Conservation (phyloP, 306 rosid species). For the Citrullus colocynthis region DNA sequence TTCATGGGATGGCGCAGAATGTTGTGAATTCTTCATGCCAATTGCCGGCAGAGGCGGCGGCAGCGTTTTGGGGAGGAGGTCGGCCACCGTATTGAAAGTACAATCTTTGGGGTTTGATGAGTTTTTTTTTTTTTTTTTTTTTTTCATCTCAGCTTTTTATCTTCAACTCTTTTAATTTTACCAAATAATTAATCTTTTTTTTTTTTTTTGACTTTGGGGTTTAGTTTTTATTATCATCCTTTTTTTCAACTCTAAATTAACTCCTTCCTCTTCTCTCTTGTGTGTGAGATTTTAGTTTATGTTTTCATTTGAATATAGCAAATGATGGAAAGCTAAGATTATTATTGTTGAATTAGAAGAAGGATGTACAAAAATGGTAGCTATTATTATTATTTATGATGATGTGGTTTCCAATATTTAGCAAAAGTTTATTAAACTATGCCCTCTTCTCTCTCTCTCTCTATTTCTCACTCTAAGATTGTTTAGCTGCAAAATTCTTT, state of each 20-base stretch:
- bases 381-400: background rate
- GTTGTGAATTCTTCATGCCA: slow-evolving; percentile 56
- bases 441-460: background rate
- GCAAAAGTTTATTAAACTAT: background rate
- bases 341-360: background rate
- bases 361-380: background rate
- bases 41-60: slow-evolving; percentile 47
- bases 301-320: background rate
- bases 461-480: background rate
- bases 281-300: background rate
- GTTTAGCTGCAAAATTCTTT: too few species aligned
- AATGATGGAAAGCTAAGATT: background rate
- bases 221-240: background rate
- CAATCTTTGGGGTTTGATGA: slow-evolving; percentile 4
- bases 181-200: background rate
- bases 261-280: background rate
- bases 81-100: slow-evolving; percentile 55
- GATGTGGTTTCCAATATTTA: background rate
- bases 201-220: background rate
- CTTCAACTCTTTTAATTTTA: background rate
- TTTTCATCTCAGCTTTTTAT: background rate
- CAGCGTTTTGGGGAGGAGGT: slow-evolving; percentile 47
- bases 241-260: background rate
- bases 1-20: slow-evolving; percentile 76
- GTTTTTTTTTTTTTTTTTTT: background rate